Conservation (phyloP, 2,329 filamentous ascomycete species). For the Teratosphaeria epicoccoides region DNA sequence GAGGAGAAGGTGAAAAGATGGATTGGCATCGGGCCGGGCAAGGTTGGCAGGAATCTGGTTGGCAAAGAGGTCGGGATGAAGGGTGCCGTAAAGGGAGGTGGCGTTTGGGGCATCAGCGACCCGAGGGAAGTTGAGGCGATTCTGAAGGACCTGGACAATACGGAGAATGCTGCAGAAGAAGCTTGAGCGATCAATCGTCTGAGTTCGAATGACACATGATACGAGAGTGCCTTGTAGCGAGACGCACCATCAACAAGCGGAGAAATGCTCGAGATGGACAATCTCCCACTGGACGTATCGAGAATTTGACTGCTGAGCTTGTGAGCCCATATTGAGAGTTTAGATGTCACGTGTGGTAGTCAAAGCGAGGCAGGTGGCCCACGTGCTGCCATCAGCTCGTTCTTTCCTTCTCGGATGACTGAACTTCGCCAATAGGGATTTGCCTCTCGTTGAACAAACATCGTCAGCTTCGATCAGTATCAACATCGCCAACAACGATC, state of each 20-base stretch:
- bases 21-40: slow-evolving; percentile 87
- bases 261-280: not conserved
- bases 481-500: not conserved
- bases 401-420: not conserved
- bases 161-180: slow-evolving; percentile 25
- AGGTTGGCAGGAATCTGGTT: slow-evolving; percentile 85
- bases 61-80: slow-evolving; percentile 91
- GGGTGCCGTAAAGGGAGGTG: slow-evolving; percentile 73
- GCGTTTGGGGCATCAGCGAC: slow-evolving; percentile 84
- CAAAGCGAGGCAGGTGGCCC: not conserved
- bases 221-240: not conserved
- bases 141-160: slow-evolving; percentile 36
- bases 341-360: not conserved
- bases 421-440: not conserved
- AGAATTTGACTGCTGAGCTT: not conserved
- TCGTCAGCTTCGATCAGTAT: not conserved
- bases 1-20: slow-evolving; percentile 71
- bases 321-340: not conserved
- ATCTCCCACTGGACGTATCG: not conserved
- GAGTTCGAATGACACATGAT: not conserved
- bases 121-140: slow-evolving; percentile 47
- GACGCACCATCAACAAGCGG: not conserved
- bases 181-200: not conserved
- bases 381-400: not conserved
- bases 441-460: not conserved